A percentile compares a stretch with the other conserved stretches of the same genome.
Conservation (phyloP, 2,329 filamentous ascomycete genomes). For the Fusarium sp. region DNA sequence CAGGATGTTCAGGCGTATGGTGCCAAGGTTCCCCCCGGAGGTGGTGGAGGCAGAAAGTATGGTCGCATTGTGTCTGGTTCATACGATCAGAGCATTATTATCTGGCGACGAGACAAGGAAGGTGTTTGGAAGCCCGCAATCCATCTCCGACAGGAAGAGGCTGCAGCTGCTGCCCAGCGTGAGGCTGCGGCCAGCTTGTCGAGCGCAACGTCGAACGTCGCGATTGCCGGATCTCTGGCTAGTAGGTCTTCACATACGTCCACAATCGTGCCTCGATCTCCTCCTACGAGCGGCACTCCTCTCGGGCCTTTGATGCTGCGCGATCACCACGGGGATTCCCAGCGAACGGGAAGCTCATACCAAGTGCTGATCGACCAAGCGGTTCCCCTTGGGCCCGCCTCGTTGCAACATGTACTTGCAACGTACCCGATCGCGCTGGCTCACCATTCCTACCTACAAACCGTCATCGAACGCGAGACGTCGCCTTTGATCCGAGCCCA, state of each 20-base stretch:
- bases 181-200: constrained; percentile 31
- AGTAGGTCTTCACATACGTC: constrained; percentile 7
- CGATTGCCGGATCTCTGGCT: constrained; percentile 11
- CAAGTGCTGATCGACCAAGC: constrained; percentile 61
- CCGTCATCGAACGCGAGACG: constrained; percentile 59
- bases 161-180: constrained; percentile 59
- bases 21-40: constrained; percentile 87
- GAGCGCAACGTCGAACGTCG: constrained; percentile 17
- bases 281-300: constrained; percentile 13
- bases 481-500: constrained; percentile 58
- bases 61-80: constrained; percentile 96
- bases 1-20: constrained; percentile 81
- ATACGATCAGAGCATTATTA: constrained; percentile 94
- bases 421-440: constrained; percentile 59
- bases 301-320: constrained; percentile 30
- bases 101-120: constrained; percentile 88
- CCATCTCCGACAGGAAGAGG: constrained; percentile 77
- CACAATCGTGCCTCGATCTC: constrained; percentile 9
- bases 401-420: constrained; percentile 55
- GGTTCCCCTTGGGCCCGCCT: constrained; percentile 58
- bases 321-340: constrained; percentile 36
- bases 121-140: constrained; percentile 85
- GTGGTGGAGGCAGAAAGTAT: constrained; percentile 87
- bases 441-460: constrained; percentile 58
- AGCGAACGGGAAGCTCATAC: constrained; percentile 53